Conservation (phyloP, 164 flowering plant genomes). For the Piper betle region DNA sequence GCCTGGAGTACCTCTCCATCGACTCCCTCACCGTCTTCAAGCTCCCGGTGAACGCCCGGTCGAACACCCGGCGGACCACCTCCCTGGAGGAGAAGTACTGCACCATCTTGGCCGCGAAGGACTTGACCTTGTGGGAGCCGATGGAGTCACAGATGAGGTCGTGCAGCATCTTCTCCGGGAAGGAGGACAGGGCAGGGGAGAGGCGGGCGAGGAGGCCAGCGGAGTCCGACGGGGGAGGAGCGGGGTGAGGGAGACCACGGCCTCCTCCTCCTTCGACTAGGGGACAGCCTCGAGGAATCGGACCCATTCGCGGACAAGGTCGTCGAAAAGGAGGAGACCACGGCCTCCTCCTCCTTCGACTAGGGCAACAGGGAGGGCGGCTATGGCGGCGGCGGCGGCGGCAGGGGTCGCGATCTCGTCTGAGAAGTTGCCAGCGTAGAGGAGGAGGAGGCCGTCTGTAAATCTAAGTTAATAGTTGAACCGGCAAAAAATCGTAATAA, state of each 20-base stretch:
- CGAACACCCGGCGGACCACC: slow-evolving; percentile 57
- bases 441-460: slow-evolving; percentile 42
- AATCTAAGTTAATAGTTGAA: no score
- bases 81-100: slow-evolving; percentile 63
- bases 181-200: slow-evolving; percentile 21
- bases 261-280: slow-evolving; percentile 73
- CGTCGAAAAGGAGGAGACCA: slow-evolving; percentile 74
- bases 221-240: slow-evolving; percentile 50
- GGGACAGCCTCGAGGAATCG: slow-evolving; percentile 78
- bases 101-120: slow-evolving; percentile 68
- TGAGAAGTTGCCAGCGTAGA: slow-evolving; percentile 41
- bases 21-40: slow-evolving; percentile 61
- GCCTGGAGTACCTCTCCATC: slow-evolving; percentile 65
- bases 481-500: no score
- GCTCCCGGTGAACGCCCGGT: slow-evolving; percentile 43
- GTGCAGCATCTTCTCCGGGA: slow-evolving; percentile 62
- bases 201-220: slow-evolving; percentile 56
- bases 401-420: slow-evolving; percentile 21
- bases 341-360: no score
- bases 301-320: slow-evolving; percentile 55
- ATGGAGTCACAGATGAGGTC: slow-evolving; percentile 51
- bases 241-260: slow-evolving; percentile 48
- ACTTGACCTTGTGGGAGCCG: slow-evolving; percentile 60
- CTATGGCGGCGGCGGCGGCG: slow-evolving; percentile 30
- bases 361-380: slow-evolving; percentile 55